These are phyloP conservation scores for Ganoderma resinaceum DNA, from an alignment of 1,284 basidiomycete species.

Conservation along the genomic window DNA sequence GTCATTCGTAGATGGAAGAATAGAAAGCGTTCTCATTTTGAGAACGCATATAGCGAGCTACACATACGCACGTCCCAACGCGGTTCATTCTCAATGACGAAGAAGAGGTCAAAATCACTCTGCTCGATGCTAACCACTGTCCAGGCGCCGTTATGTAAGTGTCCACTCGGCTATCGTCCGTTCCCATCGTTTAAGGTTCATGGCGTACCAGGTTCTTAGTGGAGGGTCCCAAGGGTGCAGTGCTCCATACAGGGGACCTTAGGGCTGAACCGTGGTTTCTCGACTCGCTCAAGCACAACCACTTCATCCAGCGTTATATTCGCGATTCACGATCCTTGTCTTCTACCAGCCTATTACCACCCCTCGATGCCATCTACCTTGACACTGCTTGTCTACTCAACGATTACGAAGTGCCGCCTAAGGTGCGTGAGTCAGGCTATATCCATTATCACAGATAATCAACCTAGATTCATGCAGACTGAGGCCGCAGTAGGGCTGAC, in stretches of 20 bases:
- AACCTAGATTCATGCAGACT: conserved; percentile 49
- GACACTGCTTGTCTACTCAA: conserved; percentile 82
- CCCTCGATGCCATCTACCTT: conserved; percentile 84
- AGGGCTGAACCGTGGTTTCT: conserved; percentile 86
- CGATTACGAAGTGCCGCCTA: conserved; percentile 69
- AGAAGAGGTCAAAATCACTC: conserved; percentile 74
- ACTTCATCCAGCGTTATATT: conserved; percentile 76
- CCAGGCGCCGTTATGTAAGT: conserved; percentile 91
- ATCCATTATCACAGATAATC: too few species aligned
- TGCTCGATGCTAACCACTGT: conserved; percentile 94
- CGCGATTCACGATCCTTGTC: conserved; percentile 23
- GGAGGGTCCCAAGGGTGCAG: conserved; percentile 72
- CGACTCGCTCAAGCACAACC: conserved; percentile 69
- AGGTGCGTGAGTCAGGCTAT: conserved; percentile 53
- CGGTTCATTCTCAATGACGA: conserved; percentile 62
- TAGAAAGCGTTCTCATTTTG: not conserved
- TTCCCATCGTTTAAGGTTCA: not conserved
- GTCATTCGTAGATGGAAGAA: conserved; percentile 31
- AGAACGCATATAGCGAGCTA: conserved; percentile 44
- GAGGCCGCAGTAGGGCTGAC: conserved; percentile 73
- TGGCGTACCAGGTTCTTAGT: conserved; percentile 78
- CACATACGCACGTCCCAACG: conserved; percentile 72
- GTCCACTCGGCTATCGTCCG: not conserved
- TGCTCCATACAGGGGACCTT: conserved; percentile 94
- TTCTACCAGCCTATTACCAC: conserved; percentile 39